These are phyloP conservation scores for Apiospora malaysiana DNA, from an alignment of 2,329 filamentous ascomycete genomes.

Conservation along the genomic window DNA sequence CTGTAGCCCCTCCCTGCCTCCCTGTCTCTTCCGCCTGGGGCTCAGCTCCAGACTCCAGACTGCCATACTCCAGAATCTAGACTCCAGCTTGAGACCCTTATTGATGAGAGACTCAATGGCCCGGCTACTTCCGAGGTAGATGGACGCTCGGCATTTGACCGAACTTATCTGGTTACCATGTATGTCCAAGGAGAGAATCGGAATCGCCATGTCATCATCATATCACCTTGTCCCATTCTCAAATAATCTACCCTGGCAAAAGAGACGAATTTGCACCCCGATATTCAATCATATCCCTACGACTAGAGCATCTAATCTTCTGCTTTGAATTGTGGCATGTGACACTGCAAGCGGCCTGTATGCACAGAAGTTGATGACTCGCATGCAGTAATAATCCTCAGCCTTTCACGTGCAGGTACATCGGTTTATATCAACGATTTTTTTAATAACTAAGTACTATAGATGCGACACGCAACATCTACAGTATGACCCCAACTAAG, in stretches of 20 bases:
- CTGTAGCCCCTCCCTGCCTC: not conserved
- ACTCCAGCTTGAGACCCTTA: not conserved
- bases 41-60: slow-evolving; percentile 4
- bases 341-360: too few relatives aligned
- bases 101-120: not conserved
- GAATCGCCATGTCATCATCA: not conserved
- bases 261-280: not conserved
- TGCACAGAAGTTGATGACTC: too few relatives aligned
- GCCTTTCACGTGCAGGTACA: not conserved
- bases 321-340: too few relatives aligned
- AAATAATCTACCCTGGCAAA: too few relatives aligned
- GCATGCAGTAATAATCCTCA: too few relatives aligned
- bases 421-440: not conserved
- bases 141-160: not conserved
- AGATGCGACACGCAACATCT: not conserved
- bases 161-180: not conserved
- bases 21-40: not conserved
- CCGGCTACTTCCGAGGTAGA: slow-evolving; percentile 11
- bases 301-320: not conserved
- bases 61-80: too few relatives aligned
- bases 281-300: not conserved
- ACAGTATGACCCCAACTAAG: not conserved
- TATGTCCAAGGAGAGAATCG: not conserved
- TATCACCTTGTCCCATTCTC: too few relatives aligned
- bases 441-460: not conserved